Evolutionary conservation across 2,329 filamentous ascomycete species (phyloP), one percentile per base, ranked within the genome.

Genomic region (Nigrospora osmanthi): DNA sequence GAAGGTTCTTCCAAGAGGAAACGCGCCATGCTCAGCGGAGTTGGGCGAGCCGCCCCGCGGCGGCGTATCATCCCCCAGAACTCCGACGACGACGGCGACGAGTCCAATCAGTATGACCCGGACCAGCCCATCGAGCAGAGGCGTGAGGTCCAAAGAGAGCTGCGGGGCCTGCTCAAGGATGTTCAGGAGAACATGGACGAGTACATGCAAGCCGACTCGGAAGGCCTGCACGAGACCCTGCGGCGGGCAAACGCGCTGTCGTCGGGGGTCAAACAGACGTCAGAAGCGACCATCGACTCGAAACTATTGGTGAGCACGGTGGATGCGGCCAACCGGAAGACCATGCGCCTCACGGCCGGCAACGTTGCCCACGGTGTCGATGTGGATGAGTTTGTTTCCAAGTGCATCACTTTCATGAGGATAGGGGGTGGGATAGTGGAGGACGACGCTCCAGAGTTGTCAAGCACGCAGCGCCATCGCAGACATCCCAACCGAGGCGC

Each of bases 281-380:
- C 83, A 2, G 93, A 97, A 61, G 93, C 93, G 1, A 87, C 86
- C 1, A 83, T 95, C 49, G 93, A 98, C 61, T 89, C 91, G 0
- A 81, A 87, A n/a, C 73, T 94, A 23, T 75, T 97, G 4, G 85
- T 95, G 40, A 82, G 78, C 51, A 82, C 87, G 1, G 87, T 87
- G 6, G 89, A 96, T 51, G 66, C 94, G 5, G 84, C 86, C 0
- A 83, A 85, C 55, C 87, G 87, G 54, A 89, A 89, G 59, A 84
- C 88, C 0, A 73, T 84, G 37, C 81, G 83, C 42, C 73, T 94
- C 23, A 81, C 85, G 1, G 73, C 88, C 30, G 89, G 89, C 7
- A 84, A 85, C 54, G 69, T 76, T 2, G 79, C 80, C 3, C 81
- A 85, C 42, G 88, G 89, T 9, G 69, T 98, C 17, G 90, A 97